These are phyloP conservation scores for Venturia oleaginea DNA, from an alignment of 2,329 filamentous ascomycete genomes.

Conservation along the genomic window DNA sequence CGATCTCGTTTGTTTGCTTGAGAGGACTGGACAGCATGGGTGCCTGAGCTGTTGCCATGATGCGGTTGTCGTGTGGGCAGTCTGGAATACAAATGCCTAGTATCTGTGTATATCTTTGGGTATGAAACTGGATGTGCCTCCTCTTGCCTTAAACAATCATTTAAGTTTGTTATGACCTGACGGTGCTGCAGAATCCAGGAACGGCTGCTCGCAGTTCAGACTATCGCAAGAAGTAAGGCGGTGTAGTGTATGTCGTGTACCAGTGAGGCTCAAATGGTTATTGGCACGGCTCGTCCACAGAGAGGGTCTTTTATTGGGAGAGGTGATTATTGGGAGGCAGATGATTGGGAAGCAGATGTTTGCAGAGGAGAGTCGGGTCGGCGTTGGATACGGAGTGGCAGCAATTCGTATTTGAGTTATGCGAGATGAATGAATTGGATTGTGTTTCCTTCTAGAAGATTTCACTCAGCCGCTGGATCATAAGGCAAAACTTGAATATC, in stretches of 20 bases:
- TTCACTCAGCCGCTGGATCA: neutral
- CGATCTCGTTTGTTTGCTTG: conserved; percentile 92
- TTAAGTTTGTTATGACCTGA: neutral
- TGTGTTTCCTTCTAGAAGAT: conserved; percentile 1
- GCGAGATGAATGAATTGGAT: neutral
- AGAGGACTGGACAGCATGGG: conserved; percentile 94
- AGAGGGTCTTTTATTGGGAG: neutral
- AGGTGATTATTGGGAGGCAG: neutral
- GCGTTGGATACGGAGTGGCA: neutral
- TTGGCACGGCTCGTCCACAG: neutral
- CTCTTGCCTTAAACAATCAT: neutral
- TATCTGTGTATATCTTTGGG: neutral
- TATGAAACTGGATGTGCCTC: neutral
- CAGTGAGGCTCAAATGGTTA: neutral
- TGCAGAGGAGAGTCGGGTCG: neutral
- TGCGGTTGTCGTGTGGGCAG: conserved; percentile 1
- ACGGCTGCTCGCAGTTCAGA: neutral
- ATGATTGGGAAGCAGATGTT: neutral
- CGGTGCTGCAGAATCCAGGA: neutral
- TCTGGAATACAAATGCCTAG: neutral
- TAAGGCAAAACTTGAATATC: neutral
- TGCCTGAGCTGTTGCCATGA: conserved; percentile 61
- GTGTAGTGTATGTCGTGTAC: neutral
- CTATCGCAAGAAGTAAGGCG: too few species aligned
- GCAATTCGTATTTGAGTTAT: neutral